Percentiles rank a stretch among this genome's conserved stretches.
These are phyloP conservation scores for Aspergillus tamarii DNA, from an alignment of 2,329 filamentous ascomycete species.

Conservation along the genomic window DNA sequence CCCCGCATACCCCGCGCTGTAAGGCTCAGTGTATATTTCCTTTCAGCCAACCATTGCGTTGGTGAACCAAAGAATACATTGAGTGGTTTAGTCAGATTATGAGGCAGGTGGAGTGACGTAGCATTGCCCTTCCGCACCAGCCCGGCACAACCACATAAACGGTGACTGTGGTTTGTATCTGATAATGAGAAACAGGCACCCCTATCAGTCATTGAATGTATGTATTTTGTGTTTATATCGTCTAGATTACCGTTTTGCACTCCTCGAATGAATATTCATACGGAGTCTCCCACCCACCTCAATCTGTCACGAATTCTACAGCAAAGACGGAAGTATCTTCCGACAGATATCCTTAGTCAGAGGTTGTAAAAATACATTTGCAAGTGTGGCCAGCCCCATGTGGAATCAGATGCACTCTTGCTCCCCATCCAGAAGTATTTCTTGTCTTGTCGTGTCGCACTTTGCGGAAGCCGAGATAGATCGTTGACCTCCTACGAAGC, in stretches of 20 bases:
- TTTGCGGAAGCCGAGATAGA: too few species aligned
- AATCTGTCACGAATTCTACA: neutral
- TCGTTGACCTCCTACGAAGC: neutral
- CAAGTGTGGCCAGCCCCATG: neutral
- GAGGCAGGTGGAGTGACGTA: neutral
- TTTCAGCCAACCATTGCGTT: neutral
- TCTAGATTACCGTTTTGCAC: neutral
- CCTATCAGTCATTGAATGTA: fast-evolving
- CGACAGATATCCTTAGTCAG: neutral
- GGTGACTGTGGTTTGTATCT: neutral
- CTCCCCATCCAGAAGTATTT: neutral
- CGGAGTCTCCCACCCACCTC: neutral
- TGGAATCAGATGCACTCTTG: neutral
- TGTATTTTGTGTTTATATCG: neutral
- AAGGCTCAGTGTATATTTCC: fast-evolving
- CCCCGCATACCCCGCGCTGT: neutral
- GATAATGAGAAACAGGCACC: neutral
- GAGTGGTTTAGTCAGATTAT: neutral
- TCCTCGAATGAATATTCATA: neutral
- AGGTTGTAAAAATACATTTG: neutral
- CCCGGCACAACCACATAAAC: neutral
- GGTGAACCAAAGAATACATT: neutral
- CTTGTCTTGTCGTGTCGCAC: neutral
- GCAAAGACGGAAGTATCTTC: neutral
- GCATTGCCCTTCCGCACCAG: neutral